Percentiles rank a stretch among this genome's conserved stretches.
These are phyloP conservation scores for Metschnikowia shivogae DNA, from an alignment of 805 yeast species.

Conservation along the genomic window DNA sequence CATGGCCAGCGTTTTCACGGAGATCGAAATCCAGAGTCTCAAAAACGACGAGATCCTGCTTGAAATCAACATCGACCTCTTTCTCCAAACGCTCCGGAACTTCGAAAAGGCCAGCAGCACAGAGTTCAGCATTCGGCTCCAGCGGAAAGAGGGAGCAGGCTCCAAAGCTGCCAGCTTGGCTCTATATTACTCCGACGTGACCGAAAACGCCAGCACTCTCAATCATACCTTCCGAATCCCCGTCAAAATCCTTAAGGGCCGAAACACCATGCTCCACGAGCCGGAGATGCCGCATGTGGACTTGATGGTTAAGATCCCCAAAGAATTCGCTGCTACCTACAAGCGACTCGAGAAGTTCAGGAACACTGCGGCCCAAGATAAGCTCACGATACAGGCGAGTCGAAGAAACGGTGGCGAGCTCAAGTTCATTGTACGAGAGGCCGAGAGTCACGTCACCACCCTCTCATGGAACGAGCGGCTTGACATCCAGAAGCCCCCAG, in stretches of 20 bases:
- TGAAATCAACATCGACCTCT: slow-evolving; percentile 59
- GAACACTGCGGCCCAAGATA: slow-evolving; percentile 36
- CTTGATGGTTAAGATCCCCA: slow-evolving; percentile 50
- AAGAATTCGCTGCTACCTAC: slow-evolving; percentile 49
- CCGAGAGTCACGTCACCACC: slow-evolving; percentile 48
- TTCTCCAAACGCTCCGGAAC: slow-evolving; percentile 53
- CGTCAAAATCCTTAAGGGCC: slow-evolving; percentile 55
- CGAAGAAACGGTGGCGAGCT: slow-evolving; percentile 43
- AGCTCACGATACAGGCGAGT: slow-evolving; percentile 48
- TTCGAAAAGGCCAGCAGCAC: slow-evolving; percentile 52
- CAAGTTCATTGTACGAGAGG: slow-evolving; percentile 51
- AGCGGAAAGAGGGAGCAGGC: slow-evolving; percentile 33
- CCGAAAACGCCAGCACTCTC: slow-evolving; percentile 41
- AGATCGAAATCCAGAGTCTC: slow-evolving; percentile 48
- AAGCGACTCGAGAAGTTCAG: slow-evolving; percentile 65
- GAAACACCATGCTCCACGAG: slow-evolving; percentile 49
- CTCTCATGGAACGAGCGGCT: slow-evolving; percentile 57
- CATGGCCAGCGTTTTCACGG: slow-evolving; percentile 41
- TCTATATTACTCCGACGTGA: slow-evolving; percentile 48
- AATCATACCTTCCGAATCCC: slow-evolving; percentile 70
- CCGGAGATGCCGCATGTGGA: slow-evolving; percentile 59
- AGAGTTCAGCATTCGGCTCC: slow-evolving; percentile 49
- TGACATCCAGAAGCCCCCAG: slow-evolving; percentile 37
- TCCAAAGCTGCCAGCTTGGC: slow-evolving; percentile 50
- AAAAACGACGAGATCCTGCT: slow-evolving; percentile 53